Evolutionary conservation across 495 filamentous ascomycete species (phyloP), one percentile per base, ranked within the genome.

Genomic region (Penicillium crystallinum): DNA sequence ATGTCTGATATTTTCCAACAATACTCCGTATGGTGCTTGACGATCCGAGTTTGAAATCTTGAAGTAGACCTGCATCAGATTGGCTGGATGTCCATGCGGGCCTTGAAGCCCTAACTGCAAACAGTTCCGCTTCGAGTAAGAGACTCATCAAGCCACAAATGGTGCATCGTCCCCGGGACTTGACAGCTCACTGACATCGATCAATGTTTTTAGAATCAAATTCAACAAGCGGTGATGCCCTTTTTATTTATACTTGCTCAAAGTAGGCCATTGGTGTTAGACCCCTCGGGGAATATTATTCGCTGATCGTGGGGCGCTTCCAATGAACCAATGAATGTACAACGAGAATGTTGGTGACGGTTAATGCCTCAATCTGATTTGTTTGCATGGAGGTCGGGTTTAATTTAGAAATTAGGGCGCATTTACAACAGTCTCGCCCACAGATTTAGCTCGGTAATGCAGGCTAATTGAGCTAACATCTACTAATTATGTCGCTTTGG

Each of bases 401-500:
- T 45, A 46, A 29, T 37, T 40, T 36, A 49, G 36, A 29, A 15
- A 42, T 41, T 50, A 35, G 18, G 55, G 55, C 55, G 50, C 49
- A 27, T 57, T 57, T 19, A 4, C 4, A 30, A 14, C 3, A 33
- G 25, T 38, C 49, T 49, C 30, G 52, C 51, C 52, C 15, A n/a
- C 8, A 36, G 18, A 21, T 44, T 23, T 46, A 48, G 30, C 5
- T 15, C 29, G 31, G 14, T 15, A 4, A 43, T 46, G 39, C 39
- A 56, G 21, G 34, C 4, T 48, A 27, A 59, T 52, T 42, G 30
- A 25, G 38, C 36, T 41, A 44, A 52, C 44, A 12, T 3, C 10
- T 27, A 50, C 54, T 65, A 65, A 65, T 65, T 65, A 54, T 57
- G 55, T 58, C 35, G 18, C 9, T 54, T 46, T 4, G 10, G 37